Base-by-base conservation (phyloP, 306 rosid genomes). In the Arachis hypogaea region DNA sequence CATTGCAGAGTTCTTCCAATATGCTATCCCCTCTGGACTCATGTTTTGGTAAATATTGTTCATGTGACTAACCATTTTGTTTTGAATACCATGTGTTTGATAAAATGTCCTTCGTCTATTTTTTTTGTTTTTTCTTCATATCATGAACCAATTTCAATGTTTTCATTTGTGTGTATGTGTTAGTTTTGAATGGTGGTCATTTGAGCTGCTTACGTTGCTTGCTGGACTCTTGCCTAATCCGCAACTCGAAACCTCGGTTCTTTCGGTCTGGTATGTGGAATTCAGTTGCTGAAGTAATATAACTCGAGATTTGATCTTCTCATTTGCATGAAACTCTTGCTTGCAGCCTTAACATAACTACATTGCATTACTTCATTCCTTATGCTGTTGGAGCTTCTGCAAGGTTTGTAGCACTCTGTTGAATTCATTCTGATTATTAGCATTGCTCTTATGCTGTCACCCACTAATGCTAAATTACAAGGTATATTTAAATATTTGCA, bases 171-270 rank as follows among this genome's bases (percentile, higher is more conserved):
- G 7, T 7, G 18, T 18, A 0, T 18, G 18, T 18, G 18, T 18
- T 18, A 77, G 96, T 60, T 83, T 90, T 66, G 92, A 90, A 75
- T 88, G 89, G 89, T 86, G 89, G 91, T 83, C 96, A n/a, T 90
- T 77, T 67, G 96, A 90, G 80, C 45, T 91, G 11, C 87, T 91
- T 54, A 73, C 81, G 4, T 68, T 91, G 22, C 86, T 90, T 5
- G 91, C 89, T 1, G 97, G 97, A 54, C 42, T 84, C 72, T 68
- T 91, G 9, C 90, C 93, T 63, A 84, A 85, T 75, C 83, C 97
- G 0, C 70, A 77, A 18, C 79, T 88, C 4, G 92, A 88, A 78
- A 86, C 93, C n/a, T 87, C 93, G 45, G 84, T 91, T 29, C 87
- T 88, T 28, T 91, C 92, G 1, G 77, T 85, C 9, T 91, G 92